Percentiles rank a stretch among this genome's conserved stretches.
phyloP scores from a whole-genome alignment of 371 early-diverging fungal genomes.

The Parasitella parasitica region DNA sequence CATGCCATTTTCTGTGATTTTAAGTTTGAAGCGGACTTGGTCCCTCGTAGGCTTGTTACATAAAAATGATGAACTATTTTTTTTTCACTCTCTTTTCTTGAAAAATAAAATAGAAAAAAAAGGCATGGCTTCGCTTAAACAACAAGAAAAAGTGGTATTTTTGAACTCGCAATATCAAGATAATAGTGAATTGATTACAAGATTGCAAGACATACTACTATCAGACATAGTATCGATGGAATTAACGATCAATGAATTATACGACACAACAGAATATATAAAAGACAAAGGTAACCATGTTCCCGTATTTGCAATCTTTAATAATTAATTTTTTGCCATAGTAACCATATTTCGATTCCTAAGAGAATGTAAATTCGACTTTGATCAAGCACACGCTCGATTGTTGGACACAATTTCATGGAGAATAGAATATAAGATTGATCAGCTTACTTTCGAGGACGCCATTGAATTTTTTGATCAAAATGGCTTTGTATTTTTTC shows the following conservation, averaged over 20 bases:
- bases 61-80: too few relatives aligned
- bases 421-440: slow-evolving; percentile 28
- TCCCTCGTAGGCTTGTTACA: not conserved
- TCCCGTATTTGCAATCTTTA: not conserved
- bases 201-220: slow-evolving; percentile 4
- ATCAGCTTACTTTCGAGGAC: slow-evolving; percentile 18
- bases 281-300: slow-evolving; percentile 5
- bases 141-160: slow-evolving; percentile 21
- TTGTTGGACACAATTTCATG: slow-evolving; percentile 35
- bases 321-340: too few relatives aligned
- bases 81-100: not conserved
- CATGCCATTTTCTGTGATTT: not conserved
- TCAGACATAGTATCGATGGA: slow-evolving; percentile 8
- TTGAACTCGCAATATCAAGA: slow-evolving; percentile 26
- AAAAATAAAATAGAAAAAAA: not conserved
- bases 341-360: slow-evolving; percentile 19
- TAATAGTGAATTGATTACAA: slow-evolving; percentile 14
- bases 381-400: slow-evolving; percentile 6
- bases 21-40: not conserved
- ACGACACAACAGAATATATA: slow-evolving; percentile 22
- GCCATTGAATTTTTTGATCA: slow-evolving; percentile 25
- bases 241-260: slow-evolving; percentile 10
- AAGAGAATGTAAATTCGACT: slow-evolving; percentile 9
- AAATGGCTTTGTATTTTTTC: slow-evolving; percentile 20
- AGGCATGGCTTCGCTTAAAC: slow-evolving; percentile 9